Percentiles rank a stretch among this genome's conserved stretches.
These are phyloP conservation scores for Fusarium musae DNA, from an alignment of 2,329 filamentous ascomycete genomes.

Conservation along the genomic window DNA sequence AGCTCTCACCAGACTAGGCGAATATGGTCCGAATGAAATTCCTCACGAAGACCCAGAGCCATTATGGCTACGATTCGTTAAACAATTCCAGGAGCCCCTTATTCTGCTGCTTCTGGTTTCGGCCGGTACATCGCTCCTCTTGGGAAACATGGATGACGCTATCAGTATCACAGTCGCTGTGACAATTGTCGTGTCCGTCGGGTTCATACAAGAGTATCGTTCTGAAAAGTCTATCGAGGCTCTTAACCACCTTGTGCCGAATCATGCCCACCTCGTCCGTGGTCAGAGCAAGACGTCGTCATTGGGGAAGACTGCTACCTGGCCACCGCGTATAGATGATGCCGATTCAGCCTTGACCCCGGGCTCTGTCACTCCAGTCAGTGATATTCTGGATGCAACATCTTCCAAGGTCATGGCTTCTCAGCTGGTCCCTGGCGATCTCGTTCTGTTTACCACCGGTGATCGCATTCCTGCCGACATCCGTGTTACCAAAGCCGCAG, in stretches of 20 bases:
- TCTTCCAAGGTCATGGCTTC: constrained; percentile 88
- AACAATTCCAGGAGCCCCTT: constrained; percentile 96
- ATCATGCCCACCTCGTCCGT: constrained; percentile 94
- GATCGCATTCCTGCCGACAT: constrained; percentile 97
- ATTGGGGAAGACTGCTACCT: constrained; percentile 54
- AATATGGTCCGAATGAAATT: constrained; percentile 92
- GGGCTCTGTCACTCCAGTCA: constrained; percentile 68
- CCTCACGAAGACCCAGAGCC: constrained; percentile 94
- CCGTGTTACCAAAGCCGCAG: constrained; percentile 88
- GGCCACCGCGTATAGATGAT: constrained; percentile 59
- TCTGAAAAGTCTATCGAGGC: constrained; percentile 98
- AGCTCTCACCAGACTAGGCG: constrained; percentile 80
- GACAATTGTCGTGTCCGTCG: constrained; percentile 95
- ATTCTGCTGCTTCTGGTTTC: constrained; percentile 93
- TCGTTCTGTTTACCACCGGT: constrained; percentile 94
- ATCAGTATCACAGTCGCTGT: constrained; percentile 96
- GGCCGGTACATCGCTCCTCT: constrained; percentile 85
- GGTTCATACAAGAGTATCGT: constrained; percentile 96
- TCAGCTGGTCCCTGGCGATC: constrained; percentile 89
- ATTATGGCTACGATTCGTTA: constrained; percentile 92
- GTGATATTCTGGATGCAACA: constrained; percentile 73
- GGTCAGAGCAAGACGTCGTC: constrained; percentile 53
- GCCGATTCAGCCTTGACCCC: constrained; percentile 55
- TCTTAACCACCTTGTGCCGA: constrained; percentile 90
- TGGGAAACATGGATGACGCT: constrained; percentile 95